These are phyloP conservation scores for Cadophora malorum DNA, from an alignment of 2,329 filamentous ascomycete genomes.

Conservation along the genomic window DNA sequence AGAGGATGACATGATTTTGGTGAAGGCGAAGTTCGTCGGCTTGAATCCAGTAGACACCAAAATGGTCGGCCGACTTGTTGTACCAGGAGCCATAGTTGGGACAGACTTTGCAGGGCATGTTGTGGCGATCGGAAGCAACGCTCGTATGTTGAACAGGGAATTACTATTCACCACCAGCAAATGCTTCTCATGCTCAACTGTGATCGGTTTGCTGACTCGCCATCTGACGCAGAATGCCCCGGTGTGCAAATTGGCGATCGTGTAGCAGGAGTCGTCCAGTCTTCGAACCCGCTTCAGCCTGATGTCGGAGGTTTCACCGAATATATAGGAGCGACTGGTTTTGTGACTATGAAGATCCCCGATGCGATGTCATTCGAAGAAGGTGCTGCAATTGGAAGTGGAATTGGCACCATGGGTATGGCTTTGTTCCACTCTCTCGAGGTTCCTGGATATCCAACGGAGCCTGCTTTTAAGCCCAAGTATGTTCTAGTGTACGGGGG, in stretches of 20 bases:
- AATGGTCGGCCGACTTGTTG: slow-evolving; percentile 24
- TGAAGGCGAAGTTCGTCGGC: slow-evolving; percentile 42
- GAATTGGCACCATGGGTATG: background rate
- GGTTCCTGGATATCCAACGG: background rate
- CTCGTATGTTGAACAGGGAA: slow-evolving; percentile 18
- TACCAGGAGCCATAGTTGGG: slow-evolving; percentile 27
- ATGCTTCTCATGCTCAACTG: background rate
- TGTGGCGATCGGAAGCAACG: slow-evolving; percentile 50
- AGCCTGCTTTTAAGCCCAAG: background rate
- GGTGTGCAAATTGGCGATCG: slow-evolving; percentile 36
- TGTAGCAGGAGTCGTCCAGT: slow-evolving; percentile 24
- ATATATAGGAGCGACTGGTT: slow-evolving; percentile 46
- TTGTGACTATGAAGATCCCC: slow-evolving; percentile 50
- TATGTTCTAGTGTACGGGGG: slow-evolving; percentile 50
- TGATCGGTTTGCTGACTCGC: background rate
- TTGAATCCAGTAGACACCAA: slow-evolving; percentile 50
- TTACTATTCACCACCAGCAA: background rate
- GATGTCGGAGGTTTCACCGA: slow-evolving; percentile 52
- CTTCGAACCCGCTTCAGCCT: slow-evolving; percentile 18
- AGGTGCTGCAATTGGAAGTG: slow-evolving; percentile 3
- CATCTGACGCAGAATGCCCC: background rate
- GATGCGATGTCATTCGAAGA: slow-evolving; percentile 38
- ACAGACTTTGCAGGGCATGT: slow-evolving; percentile 45
- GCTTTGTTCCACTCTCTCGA: background rate
- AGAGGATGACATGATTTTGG: slow-evolving; percentile 2